Percentiles rank a stretch among this genome's conserved stretches.
phyloP scores from a whole-genome alignment of 345 rosid genomes.

The Salix dunnii region DNA sequence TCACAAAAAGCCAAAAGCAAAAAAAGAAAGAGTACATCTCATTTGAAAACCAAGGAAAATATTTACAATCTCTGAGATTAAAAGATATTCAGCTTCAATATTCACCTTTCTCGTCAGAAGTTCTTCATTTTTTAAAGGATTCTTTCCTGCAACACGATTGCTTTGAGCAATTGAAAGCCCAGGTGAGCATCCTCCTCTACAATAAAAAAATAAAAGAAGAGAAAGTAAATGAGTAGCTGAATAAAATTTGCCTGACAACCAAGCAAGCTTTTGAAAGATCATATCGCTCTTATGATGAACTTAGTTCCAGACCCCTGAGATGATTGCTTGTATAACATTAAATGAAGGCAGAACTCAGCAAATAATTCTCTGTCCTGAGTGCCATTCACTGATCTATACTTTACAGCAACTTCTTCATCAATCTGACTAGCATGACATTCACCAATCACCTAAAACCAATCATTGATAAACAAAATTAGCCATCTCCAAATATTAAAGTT shows the following conservation, averaged over 20 bases:
- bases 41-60: neutral
- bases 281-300: conserved; percentile 4
- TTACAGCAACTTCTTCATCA: conserved; percentile 59
- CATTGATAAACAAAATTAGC: neutral
- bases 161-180: conserved; percentile 86
- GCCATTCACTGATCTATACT: conserved; percentile 50
- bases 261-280: conserved; percentile 5
- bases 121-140: conserved; percentile 56
- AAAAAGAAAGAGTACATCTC: neutral
- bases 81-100: conserved; percentile 14
- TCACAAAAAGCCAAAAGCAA: conserved; percentile 12
- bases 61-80: neutral
- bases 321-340: conserved; percentile 62
- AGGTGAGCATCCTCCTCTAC: conserved; percentile 74
- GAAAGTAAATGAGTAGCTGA: conserved; percentile 13
- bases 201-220: conserved; percentile 21
- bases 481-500: neutral
- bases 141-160: conserved; percentile 70
- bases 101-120: conserved; percentile 75
- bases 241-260: conserved; percentile 14
- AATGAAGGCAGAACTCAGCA: conserved; percentile 78
- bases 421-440: conserved; percentile 72
- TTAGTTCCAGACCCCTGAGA: conserved; percentile 62
- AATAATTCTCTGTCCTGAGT: conserved; percentile 62
- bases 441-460: conserved; percentile 69